Evolutionary conservation across 2,329 filamentous ascomycete species (phyloP).

Genomic region (Cercospora canescens): DNA sequence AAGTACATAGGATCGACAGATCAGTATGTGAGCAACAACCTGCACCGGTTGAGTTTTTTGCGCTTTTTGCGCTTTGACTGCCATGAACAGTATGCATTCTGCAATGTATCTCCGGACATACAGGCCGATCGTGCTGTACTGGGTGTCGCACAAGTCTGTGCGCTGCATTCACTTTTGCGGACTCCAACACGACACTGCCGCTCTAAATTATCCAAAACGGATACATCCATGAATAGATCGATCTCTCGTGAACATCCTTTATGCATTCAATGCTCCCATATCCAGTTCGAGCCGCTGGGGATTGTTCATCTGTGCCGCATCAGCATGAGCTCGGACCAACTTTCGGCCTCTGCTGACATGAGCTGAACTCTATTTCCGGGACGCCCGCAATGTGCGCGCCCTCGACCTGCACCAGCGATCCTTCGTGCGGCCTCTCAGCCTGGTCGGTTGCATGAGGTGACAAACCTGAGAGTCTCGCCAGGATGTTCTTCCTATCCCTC

Average conservation of each 20-base stretch:
- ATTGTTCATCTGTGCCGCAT: background rate
- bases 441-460: background rate
- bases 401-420: background rate
- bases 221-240: background rate
- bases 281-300: background rate
- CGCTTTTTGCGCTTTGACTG: conserved; percentile 22
- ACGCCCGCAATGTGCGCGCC: background rate
- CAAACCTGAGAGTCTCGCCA: background rate
- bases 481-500: background rate
- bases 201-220: background rate
- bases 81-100: conserved; percentile 27
- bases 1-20: background rate
- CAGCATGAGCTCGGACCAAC: background rate
- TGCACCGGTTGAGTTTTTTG: background rate
- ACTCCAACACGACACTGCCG: background rate
- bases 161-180: background rate
- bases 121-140: conserved; percentile 31
- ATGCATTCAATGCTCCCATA: background rate
- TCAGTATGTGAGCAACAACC: background rate
- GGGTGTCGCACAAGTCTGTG: conserved; percentile 38
- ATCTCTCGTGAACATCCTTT: background rate
- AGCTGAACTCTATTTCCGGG: background rate
- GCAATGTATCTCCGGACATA: conserved; percentile 35
- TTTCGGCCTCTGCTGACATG: background rate
- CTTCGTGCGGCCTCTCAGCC: conserved; percentile 14